phyloP scores from a whole-genome alignment of 1,284 basidiomycete genomes.

The Tylopilus orsonianus region DNA sequence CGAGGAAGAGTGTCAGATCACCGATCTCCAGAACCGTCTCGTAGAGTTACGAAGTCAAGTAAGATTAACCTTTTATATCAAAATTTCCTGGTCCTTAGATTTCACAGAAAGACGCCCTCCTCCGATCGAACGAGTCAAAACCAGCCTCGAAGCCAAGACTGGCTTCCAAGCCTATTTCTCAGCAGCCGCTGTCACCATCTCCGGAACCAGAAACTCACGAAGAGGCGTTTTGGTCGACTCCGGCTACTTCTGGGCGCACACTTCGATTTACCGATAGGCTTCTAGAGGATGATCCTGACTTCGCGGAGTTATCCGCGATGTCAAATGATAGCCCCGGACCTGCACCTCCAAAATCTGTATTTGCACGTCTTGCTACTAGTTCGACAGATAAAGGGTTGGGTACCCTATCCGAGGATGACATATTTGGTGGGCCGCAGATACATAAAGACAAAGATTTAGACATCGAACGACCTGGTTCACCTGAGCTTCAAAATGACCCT shows the following conservation, averaged over 20 bases:
- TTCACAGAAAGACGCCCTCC: conserved; percentile 46
- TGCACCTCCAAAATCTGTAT: conserved; percentile 32
- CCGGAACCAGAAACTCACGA: conserved; percentile 40
- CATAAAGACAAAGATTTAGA: conserved; percentile 4
- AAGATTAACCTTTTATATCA: conserved; percentile 10
- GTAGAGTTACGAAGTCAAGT: conserved; percentile 53
- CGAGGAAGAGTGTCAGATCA: conserved; percentile 58
- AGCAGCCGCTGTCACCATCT: conserved; percentile 17
- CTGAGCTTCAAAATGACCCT: conserved; percentile 12
- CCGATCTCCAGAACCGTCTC: conserved; percentile 52
- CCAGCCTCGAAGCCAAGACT: conserved; percentile 14
- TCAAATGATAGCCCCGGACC: conserved; percentile 52
- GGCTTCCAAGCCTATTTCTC: conserved; percentile 9
- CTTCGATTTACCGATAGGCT: conserved; percentile 62
- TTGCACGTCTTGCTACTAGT: conserved; percentile 24
- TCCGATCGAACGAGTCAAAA: conserved; percentile 32
- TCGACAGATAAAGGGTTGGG: conserved; percentile 10
- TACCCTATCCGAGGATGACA: conserved; percentile 6
- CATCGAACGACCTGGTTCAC: conserved; percentile 13
- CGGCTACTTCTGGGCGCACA: conserved; percentile 52
- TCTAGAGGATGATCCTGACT: conserved; percentile 62
- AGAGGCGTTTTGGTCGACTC: conserved; percentile 61
- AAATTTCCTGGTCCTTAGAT: background rate
- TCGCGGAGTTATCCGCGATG: conserved; percentile 48
- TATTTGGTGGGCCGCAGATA: conserved; percentile 5